These are phyloP conservation scores for Acorus calamus DNA, from an alignment of 106 monocot species.

Conservation along the genomic window DNA sequence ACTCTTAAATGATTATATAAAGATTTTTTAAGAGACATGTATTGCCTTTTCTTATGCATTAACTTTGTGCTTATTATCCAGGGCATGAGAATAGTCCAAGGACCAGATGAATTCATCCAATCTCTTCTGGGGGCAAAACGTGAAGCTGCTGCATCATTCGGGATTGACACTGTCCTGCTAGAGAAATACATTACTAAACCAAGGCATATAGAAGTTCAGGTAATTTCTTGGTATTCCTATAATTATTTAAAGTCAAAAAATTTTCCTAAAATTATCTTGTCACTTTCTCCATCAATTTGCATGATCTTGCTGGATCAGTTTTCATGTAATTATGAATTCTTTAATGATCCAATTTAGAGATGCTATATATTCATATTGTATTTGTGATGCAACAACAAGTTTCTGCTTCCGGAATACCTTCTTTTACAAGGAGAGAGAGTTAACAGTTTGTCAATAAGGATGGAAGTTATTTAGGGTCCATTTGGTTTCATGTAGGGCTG, in stretches of 20 bases:
- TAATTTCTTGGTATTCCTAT: slow-evolving; percentile 21
- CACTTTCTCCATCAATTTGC: neutral
- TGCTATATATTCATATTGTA: no score
- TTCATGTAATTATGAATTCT: no score
- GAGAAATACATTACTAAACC: slow-evolving; percentile 98
- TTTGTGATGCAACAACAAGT: no score
- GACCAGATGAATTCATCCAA: slow-evolving; percentile 73
- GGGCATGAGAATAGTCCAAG: slow-evolving; percentile 94
- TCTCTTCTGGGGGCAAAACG: slow-evolving; percentile 73
- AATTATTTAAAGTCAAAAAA: no score
- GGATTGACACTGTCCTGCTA: slow-evolving; percentile 62
- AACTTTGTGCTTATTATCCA: slow-evolving; percentile 22
- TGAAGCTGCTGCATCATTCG: slow-evolving; percentile 97
- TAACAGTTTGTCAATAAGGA: no score
- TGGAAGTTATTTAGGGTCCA: no score
- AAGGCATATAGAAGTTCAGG: slow-evolving; percentile 98
- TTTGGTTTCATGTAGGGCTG: no score
- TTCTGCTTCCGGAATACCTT: no score
- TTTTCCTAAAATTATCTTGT: no score
- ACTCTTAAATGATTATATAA: neutral
- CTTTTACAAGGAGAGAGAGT: no score
- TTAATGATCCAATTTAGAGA: no score
- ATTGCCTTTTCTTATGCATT: neutral
- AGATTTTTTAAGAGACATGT: neutral
- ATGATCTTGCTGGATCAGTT: neutral